phyloP scores from a whole-genome alignment of 148 eudicot species.

The Rhododendron molle region DNA sequence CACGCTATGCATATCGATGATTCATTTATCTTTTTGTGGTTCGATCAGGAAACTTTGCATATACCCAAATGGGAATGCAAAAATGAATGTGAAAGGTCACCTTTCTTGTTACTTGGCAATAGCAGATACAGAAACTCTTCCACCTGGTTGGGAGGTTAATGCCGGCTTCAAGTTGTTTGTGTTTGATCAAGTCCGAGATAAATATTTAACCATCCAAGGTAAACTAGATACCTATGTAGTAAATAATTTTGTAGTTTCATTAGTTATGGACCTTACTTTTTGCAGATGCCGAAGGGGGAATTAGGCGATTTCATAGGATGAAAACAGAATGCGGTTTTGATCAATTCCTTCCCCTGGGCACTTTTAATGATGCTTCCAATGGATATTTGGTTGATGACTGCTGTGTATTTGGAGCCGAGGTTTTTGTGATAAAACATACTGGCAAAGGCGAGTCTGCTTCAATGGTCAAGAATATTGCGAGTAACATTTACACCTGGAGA shows the following conservation, averaged over 20 bases:
- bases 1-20: accelerated
- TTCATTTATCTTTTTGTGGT: background rate
- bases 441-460: background rate
- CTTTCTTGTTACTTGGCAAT: constrained; percentile 3
- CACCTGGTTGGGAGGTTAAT: constrained; percentile 2
- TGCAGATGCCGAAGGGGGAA: background rate
- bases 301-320: background rate
- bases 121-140: background rate
- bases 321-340: constrained; percentile 2
- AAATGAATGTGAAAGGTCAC: background rate
- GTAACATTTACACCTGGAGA: background rate
- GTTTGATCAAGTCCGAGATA: background rate
- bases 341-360: background rate
- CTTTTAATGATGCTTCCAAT: background rate
- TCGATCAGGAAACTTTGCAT: constrained; percentile 4
- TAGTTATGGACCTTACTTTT: too few relatives aligned
- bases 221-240: background rate
- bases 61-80: background rate
- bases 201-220: background rate
- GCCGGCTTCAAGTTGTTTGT: background rate
- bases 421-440: background rate
- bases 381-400: background rate
- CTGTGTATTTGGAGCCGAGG: background rate
- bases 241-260: too few relatives aligned
- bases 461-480: background rate